Evolutionary conservation across 2,329 filamentous ascomycete species (phyloP), one percentile per base, ranked within the genome.

Genomic region (Epichloe coenophiala): DNA sequence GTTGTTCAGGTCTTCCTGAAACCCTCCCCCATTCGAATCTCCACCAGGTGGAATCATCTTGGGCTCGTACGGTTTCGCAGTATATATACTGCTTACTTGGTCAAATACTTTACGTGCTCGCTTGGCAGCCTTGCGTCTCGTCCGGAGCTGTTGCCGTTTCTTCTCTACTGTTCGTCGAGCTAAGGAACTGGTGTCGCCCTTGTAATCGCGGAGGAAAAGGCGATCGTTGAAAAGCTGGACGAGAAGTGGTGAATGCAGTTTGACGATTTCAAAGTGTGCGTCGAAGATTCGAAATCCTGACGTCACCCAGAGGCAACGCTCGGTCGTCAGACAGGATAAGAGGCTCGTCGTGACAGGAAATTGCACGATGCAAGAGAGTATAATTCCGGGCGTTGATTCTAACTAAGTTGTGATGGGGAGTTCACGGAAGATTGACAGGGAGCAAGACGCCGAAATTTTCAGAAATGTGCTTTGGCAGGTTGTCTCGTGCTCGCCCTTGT

Each of bases 1-100:
- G 62, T 88, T 84, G 65, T 88, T 94, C 53, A 97, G 77, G 59
- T 97, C 93, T 66, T 95, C 84, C 61, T 81, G 80, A 75, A 41
- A 53, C 15, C 60, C 63, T 45, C 55, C 58, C 57, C 57, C 61
- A 39, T 54, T 59, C 19, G 56, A 63, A 43, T 60, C 63, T 54
- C 62, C 63, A 49, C 64, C 63, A 36, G 69, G 61, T 50, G 66
- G 62, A 54, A 77, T 64, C 71, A 76, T 77, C 57, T 73, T 73
- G 59, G 65, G 59, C 54, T 63, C 57, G 60, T 71, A 71, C 35
- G 65, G 59, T 57, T 65, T 69, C 47, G 68, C 56, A 45, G 63
- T 63, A 56, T 73, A 74, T 59, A 72, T 71, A 58, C 70, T 72
- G 56, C 63, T 62, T 38, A 64, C 56, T 56, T 68, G 60, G 63